Conservation (phyloP, 2,329 filamentous ascomycete genomes). For the Phialophora expanda region DNA sequence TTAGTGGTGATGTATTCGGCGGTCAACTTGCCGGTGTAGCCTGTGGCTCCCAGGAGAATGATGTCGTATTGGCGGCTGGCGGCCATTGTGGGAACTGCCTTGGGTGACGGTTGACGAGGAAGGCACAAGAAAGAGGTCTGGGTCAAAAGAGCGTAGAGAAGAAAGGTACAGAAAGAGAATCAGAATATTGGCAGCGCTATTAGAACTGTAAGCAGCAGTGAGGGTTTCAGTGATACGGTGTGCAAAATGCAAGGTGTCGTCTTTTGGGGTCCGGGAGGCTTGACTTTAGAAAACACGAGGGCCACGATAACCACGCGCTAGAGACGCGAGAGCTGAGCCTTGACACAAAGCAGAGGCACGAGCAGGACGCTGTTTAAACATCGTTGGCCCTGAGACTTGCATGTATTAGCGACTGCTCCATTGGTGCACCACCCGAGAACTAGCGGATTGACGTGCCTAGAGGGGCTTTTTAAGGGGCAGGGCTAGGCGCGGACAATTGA, state of each 20-base stretch:
- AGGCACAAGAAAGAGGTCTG: constrained; percentile 4
- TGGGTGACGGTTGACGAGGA: background rate
- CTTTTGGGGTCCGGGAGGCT: constrained; percentile 15
- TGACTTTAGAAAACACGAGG: constrained; percentile 5
- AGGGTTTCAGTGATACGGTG: constrained; percentile 21
- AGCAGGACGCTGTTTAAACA: constrained; percentile 6
- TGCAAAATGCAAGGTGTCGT: constrained; percentile 19
- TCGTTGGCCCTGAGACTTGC: constrained; percentile 16
- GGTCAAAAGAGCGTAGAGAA: constrained; percentile 23
- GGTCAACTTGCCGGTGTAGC: constrained; percentile 81
- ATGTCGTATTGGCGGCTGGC: constrained; percentile 64
- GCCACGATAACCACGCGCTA: constrained; percentile 8
- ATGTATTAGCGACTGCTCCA: constrained; percentile 5
- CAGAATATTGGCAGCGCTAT: constrained; percentile 10
- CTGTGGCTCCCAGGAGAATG: constrained; percentile 71
- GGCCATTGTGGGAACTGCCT: constrained; percentile 45
- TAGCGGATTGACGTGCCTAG: constrained; percentile 17
- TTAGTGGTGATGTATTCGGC: constrained; percentile 74
- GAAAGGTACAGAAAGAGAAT: constrained; percentile 17
- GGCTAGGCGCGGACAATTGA: constrained; percentile 7
- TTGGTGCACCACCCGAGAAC: constrained; percentile 17
- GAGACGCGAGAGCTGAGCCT: constrained; percentile 19
- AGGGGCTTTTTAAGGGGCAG: constrained; percentile 13
- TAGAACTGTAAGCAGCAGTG: constrained; percentile 11
- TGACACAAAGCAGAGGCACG: background rate